phyloP scores from a whole-genome alignment of 108 stramenopile genomes.

The Mediolabrus comicus region DNA sequence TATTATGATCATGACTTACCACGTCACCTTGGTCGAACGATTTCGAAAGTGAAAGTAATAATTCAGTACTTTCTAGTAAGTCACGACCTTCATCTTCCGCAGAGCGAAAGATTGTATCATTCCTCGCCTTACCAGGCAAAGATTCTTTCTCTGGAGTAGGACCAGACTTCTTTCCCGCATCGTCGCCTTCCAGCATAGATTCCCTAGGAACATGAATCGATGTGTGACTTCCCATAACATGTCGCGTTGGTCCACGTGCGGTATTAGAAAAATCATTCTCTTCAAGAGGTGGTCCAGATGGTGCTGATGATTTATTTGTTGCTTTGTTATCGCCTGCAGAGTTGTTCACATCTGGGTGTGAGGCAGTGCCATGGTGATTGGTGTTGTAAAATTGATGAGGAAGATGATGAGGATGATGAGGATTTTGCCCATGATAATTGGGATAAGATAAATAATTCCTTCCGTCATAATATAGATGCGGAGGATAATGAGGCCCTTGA shows the following conservation, averaged over 20 bases:
- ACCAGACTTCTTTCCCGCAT: not conserved
- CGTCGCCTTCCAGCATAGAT: not conserved
- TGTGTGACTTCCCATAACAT: constrained; percentile 61
- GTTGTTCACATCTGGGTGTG: not conserved
- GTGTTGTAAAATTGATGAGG: not conserved
- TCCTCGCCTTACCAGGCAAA: constrained; percentile 31
- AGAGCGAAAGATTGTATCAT: constrained; percentile 19
- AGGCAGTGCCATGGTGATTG: not conserved
- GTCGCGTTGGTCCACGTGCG: not conserved
- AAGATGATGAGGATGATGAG: no score
- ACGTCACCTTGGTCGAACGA: constrained; percentile 32
- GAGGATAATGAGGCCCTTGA: constrained; percentile 3
- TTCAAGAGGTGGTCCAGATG: not conserved
- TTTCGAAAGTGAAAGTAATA: constrained; percentile 33
- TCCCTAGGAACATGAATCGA: constrained; percentile 76
- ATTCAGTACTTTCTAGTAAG: constrained; percentile 10
- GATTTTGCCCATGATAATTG: not conserved
- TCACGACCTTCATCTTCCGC: constrained; percentile 15
- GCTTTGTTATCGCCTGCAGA: not conserved
- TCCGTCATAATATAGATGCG: constrained; percentile 1
- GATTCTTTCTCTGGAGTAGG: constrained; percentile 5
- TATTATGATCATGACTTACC: not conserved
- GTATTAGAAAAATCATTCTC: not conserved
- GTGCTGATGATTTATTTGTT: not conserved
- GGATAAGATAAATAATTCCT: constrained; percentile 1